Conservation (phyloP, 2,329 filamentous ascomycete species). For the Phyllosticta citribraziliensis region DNA sequence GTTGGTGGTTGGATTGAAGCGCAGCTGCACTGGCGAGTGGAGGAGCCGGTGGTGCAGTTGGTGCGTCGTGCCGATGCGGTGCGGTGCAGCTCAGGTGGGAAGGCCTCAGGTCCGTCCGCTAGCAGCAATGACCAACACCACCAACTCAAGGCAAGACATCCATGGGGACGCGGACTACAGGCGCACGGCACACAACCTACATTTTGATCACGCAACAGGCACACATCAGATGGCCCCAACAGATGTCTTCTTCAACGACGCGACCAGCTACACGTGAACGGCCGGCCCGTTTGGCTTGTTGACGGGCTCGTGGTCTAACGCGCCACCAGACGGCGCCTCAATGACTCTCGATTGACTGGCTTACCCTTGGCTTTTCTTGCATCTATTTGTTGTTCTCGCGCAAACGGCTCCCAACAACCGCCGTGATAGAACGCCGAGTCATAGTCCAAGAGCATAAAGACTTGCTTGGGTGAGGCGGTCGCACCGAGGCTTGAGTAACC, state of each 20-base stretch:
- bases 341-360: not conserved
- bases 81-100: not conserved
- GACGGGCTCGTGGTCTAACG: not conserved
- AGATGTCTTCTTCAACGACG: not conserved
- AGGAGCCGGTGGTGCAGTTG: not conserved
- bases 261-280: not conserved
- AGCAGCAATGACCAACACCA: not conserved
- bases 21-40: not conserved
- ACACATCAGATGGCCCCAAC: not conserved
- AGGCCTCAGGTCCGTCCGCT: not conserved
- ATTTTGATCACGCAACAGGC: not conserved
- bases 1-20: not conserved
- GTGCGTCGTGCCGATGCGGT: not conserved
- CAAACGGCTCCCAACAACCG: not conserved
- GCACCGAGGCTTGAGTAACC: not conserved
- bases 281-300: not conserved
- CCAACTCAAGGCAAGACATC: not conserved
- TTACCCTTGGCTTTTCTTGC: not conserved
- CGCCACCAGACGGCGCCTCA: not conserved
- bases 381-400: not conserved
- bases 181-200: not conserved
- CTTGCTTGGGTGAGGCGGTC: not conserved
- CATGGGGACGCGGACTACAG: not conserved
- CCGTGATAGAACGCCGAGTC: not conserved
- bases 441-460: not conserved